Percentiles rank a stretch among this genome's conserved stretches.
Conservation (phyloP, 2,329 filamentous ascomycete species). For the Samsoniella hepiali region DNA sequence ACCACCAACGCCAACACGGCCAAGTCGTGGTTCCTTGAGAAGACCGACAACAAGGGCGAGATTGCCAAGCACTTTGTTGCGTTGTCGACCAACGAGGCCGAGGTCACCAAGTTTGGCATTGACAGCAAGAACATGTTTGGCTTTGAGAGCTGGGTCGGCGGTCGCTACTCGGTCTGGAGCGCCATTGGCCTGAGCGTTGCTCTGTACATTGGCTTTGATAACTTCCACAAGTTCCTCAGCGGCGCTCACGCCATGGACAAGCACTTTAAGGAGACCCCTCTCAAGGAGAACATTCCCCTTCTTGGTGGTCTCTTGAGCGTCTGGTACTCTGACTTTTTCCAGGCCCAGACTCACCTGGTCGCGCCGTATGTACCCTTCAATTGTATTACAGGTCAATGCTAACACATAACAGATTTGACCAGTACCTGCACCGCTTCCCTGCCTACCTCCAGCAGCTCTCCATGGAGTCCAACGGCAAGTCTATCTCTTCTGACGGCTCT, state of each 20-base stretch:
- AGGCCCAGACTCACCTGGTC: conserved; percentile 94
- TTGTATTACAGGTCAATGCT: not conserved
- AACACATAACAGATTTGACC: conserved; percentile 69
- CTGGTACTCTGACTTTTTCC: conserved; percentile 99
- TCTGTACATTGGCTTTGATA: conserved; percentile 94
- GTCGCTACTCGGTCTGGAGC: conserved; percentile 98
- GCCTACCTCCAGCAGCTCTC: conserved; percentile 98
- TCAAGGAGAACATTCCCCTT: conserved; percentile 92
- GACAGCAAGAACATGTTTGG: conserved; percentile 99
- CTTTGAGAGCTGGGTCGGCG: conserved; percentile 97
- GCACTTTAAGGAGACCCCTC: conserved; percentile 88
- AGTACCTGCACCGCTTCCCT: conserved; percentile 98
- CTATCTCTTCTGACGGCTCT: conserved; percentile 82
- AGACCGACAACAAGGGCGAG: conserved; percentile 69
- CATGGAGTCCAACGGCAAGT: conserved; percentile 99
- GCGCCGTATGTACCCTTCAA: conserved; percentile 65
- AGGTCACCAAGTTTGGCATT: conserved; percentile 98
- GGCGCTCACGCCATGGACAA: conserved; percentile 98
- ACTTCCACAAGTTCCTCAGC: conserved; percentile 93
- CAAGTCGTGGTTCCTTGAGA: conserved; percentile 93
- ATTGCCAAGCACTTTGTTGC: conserved; percentile 99
- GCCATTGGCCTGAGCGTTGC: conserved; percentile 94
- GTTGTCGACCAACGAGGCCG: conserved; percentile 88
- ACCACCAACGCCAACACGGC: conserved; percentile 95
- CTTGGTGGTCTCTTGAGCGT: conserved; percentile 91